Base-by-base conservation (phyloP, 495 filamentous ascomycete genomes). In the Hyphodiscus hymeniophilus region DNA sequence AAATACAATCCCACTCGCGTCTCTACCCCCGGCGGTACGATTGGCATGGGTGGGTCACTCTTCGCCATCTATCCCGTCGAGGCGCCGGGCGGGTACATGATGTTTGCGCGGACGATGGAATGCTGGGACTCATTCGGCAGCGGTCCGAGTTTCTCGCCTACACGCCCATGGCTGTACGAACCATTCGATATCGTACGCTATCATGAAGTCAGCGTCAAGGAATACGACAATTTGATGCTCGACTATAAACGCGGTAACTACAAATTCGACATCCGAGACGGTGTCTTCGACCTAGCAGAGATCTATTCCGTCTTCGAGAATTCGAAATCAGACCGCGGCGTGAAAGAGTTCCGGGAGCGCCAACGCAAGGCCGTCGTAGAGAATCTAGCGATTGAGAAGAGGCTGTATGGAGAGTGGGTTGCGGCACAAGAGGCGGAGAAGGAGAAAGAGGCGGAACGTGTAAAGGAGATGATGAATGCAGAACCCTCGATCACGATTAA, bases 1-100 rank as follows among this genome's bases (percentile, higher is more conserved):
- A 82, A 82, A 57, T 69, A 70, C 58, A 82, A 82, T 47, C 78
- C 78, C 2, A 74, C 67, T 4, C 66, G 78, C 3, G 67, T 75
- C 1, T 77, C 71, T 46, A 82, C 78, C 0, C 76, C 76, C 0
- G 73, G 69, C 12, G 77, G 78, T 1, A 71, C 68, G 3, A 68
- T 79, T 0, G 63, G 62, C 2, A 74, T 74, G 66, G 79, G 76
- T 13, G 78, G 79, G 6, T 66, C 61, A 8, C 73, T 72, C 49
- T 70, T 78, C 57, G 65, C 67, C 17, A 57, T 80, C 11, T 79
- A 82, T 51, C 74, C 75, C 7, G 73, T 79, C 6, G 77, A 79
- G 47, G 67, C 66, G 3, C 78, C 78, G 0, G 78, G 79, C 3
- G 79, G 79, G 0, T 80, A 79, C 52, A 70, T 75, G 60, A 66